A percentile compares a stretch with the other conserved stretches of the same genome.
Evolutionary conservation across 352 stramenopile species (phyloP).

Genomic region (Phytopythium cucurbitacearum): DNA sequence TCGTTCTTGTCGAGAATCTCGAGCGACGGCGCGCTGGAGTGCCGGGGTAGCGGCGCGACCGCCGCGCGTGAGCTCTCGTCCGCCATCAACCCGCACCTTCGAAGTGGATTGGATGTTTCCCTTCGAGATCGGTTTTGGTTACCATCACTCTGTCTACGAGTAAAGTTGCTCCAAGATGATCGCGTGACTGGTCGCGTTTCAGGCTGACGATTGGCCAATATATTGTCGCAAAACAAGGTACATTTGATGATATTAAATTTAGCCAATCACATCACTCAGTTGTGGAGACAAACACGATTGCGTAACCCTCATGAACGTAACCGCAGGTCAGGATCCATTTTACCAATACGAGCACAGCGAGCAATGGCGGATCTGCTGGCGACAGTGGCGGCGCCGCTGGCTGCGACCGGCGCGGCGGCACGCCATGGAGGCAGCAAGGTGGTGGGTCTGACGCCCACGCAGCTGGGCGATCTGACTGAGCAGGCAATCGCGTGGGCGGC

Average conservation of each 20-base stretch:
- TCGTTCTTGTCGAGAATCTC: neutral
- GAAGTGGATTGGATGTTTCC: too few species aligned
- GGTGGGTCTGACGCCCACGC: conserved; percentile 30
- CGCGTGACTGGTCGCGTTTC: too few species aligned
- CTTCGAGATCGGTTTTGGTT: too few species aligned
- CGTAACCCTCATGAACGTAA: neutral
- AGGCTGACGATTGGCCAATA: too few species aligned
- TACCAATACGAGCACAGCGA: neutral
- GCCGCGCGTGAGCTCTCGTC: neutral
- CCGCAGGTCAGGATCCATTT: neutral
- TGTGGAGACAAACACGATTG: neutral
- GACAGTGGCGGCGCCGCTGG: conserved; percentile 21
- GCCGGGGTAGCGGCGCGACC: conserved; percentile 1
- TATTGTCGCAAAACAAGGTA: too few species aligned
- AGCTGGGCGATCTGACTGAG: conserved; percentile 56
- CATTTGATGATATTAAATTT: too few species aligned
- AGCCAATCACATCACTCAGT: too few species aligned
- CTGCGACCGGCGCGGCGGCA: conserved; percentile 2
- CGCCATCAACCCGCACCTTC: too few species aligned
- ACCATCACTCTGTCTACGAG: too few species aligned
- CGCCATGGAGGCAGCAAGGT: conserved; percentile 22
- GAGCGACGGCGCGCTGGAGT: neutral
- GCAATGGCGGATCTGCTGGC: conserved; percentile 46
- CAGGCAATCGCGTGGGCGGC: conserved; percentile 71
- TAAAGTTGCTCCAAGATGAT: too few species aligned